phyloP scores from a whole-genome alignment of 768 basidiomycete genomes.

The Amanita pseudoporphyria region DNA sequence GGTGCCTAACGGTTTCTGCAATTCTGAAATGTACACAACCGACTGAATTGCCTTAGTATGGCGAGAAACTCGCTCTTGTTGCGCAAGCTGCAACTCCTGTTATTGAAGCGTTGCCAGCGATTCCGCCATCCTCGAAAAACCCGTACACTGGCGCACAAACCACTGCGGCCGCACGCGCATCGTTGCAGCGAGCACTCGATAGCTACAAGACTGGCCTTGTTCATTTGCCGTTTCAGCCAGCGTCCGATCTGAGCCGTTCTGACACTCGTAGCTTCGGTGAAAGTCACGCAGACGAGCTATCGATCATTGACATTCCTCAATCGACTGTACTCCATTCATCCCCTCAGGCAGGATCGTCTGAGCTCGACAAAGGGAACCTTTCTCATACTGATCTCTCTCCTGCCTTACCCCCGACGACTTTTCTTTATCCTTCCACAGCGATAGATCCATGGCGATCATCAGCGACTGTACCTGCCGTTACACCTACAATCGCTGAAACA shows the following conservation, averaged over 20 bases:
- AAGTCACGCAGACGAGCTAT: slow-evolving; percentile 70
- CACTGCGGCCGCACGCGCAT: slow-evolving; percentile 63
- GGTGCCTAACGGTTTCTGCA: slow-evolving; percentile 27
- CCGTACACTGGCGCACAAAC: slow-evolving; percentile 55
- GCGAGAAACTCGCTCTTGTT: slow-evolving; percentile 68
- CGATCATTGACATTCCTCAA: slow-evolving; percentile 32
- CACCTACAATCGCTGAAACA: slow-evolving; percentile 67
- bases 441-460: slow-evolving; percentile 14
- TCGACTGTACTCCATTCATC: slow-evolving; percentile 34
- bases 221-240: slow-evolving; percentile 35
- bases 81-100: slow-evolving; percentile 66
- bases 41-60: slow-evolving; percentile 40
- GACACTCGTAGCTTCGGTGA: slow-evolving; percentile 81
- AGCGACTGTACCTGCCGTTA: slow-evolving; percentile 21
- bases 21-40: background rate
- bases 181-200: slow-evolving; percentile 72
- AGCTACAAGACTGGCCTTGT: slow-evolving; percentile 64
- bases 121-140: slow-evolving; percentile 47
- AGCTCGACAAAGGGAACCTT: slow-evolving; percentile 4
- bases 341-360: slow-evolving; percentile 17
- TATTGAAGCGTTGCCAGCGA: slow-evolving; percentile 47
- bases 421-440: background rate
- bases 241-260: slow-evolving; percentile 53
- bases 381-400: slow-evolving; percentile 27
- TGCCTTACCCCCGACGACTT: slow-evolving; percentile 21